Evolutionary conservation across 2,329 filamentous ascomycete genomes (phyloP).

Genomic region (Penicillium sp.): DNA sequence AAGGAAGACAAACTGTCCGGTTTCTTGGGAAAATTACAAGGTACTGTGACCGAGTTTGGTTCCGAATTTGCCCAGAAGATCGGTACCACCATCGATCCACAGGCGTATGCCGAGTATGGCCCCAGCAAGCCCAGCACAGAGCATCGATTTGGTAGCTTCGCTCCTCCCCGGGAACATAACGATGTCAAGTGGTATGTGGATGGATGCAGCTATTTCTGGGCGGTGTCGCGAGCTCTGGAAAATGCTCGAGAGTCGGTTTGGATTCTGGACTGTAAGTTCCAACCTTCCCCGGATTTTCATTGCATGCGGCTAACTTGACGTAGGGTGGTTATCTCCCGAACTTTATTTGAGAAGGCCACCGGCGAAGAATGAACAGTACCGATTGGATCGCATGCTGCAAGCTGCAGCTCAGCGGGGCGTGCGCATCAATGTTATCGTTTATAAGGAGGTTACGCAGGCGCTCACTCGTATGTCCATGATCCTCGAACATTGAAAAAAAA

Average conservation of each 20-base stretch:
- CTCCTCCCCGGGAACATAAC: conserved; percentile 68
- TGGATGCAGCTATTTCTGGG: conserved; percentile 80
- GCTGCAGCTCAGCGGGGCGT: conserved; percentile 82
- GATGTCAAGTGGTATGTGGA: conserved; percentile 85
- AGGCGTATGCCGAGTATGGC: conserved; percentile 48
- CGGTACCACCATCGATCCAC: conserved; percentile 47
- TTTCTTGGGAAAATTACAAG: conserved; percentile 57
- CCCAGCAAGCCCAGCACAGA: conserved; percentile 39
- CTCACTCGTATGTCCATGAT: conserved; percentile 65
- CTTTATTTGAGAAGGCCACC: conserved; percentile 81
- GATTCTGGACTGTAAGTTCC: conserved; percentile 69
- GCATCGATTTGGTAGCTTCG: conserved; percentile 63
- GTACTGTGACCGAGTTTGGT: conserved; percentile 51
- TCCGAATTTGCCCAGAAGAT: conserved; percentile 52
- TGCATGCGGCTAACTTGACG: conserved; percentile 9
- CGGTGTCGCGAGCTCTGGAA: conserved; percentile 75
- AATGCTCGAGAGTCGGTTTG: conserved; percentile 74
- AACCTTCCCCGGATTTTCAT: background rate
- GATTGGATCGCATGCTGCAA: conserved; percentile 77
- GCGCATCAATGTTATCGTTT: conserved; percentile 80
- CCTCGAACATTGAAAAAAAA: conserved; percentile 3
- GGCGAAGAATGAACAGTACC: conserved; percentile 75
- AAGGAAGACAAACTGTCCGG: conserved; percentile 43
- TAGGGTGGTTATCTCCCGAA: conserved; percentile 80
- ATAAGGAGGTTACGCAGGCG: conserved; percentile 84